Evolutionary conservation across 768 basidiomycete genomes (phyloP).

Genomic region (Asterophora lycoperdoides): DNA sequence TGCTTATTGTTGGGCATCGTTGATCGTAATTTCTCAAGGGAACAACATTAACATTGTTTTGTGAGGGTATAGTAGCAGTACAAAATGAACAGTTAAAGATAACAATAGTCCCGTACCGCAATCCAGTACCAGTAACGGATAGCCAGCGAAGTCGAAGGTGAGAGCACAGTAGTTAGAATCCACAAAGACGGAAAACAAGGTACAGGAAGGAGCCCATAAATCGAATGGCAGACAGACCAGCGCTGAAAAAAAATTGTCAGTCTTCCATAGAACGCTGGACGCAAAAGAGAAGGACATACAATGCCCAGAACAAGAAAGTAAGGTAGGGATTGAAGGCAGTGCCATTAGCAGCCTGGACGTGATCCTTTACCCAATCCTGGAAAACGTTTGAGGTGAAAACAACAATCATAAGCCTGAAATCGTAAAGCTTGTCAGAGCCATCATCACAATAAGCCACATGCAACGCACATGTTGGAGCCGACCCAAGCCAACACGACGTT

Average conservation of each 20-base stretch:
- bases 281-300: conserved; percentile 19
- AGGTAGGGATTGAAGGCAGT: conserved; percentile 86
- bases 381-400: conserved; percentile 77
- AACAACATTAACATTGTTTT: background rate
- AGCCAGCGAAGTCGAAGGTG: conserved; percentile 5
- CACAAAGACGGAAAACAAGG: conserved; percentile 70
- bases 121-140: background rate
- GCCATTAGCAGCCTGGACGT: conserved; percentile 46
- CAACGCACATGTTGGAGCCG: conserved; percentile 75
- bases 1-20: no score
- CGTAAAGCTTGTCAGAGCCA: conserved; percentile 7
- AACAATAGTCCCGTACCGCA: background rate
- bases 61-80: conserved; percentile 10
- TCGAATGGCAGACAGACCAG: conserved; percentile 75
- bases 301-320: conserved; percentile 62
- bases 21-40: background rate
- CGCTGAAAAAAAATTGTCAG: conserved; percentile 35
- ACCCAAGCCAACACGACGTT: conserved; percentile 84
- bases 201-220: conserved; percentile 79
- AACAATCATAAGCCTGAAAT: conserved; percentile 58
- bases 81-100: background rate
- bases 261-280: background rate
- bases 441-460: conserved; percentile 10
- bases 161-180: conserved; percentile 35
- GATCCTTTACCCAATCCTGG: conserved; percentile 61